Evolutionary conservation across 225 moss, liverwort and hornwort genomes (phyloP).

Genomic region (Bryum argenteum): DNA sequence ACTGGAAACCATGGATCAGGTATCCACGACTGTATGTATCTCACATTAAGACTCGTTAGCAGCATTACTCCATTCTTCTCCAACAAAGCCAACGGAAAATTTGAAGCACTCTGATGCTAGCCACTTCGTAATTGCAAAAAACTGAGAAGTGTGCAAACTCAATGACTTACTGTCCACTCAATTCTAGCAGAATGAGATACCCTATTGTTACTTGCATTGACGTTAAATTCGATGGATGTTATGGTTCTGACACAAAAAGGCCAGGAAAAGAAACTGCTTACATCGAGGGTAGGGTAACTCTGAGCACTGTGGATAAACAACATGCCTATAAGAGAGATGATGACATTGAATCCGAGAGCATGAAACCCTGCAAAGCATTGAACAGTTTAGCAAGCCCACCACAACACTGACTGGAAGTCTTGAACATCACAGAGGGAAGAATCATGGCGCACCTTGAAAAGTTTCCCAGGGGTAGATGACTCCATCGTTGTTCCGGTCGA

Average conservation of each 20-base stretch:
- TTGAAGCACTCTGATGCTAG: background rate
- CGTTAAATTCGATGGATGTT: too few relatives aligned
- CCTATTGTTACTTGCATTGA: too few relatives aligned
- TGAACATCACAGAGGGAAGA: background rate
- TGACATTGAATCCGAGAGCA: slow-evolving; percentile 57
- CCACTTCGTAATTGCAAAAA: background rate
- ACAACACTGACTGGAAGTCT: background rate
- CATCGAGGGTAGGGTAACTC: slow-evolving; percentile 65
- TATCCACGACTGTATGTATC: slow-evolving; percentile 58
- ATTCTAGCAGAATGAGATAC: too few relatives aligned
- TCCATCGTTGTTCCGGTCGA: slow-evolving; percentile 71
- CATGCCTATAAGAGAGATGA: slow-evolving; percentile 35
- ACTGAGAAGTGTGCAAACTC: too few relatives aligned
- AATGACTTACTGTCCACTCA: too few relatives aligned
- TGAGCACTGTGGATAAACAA: slow-evolving; percentile 46
- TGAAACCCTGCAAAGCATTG: slow-evolving; percentile 53
- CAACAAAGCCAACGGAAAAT: background rate
- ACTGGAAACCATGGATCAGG: slow-evolving; percentile 59
- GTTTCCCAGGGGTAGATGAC: slow-evolving; percentile 81
- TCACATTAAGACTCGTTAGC: slow-evolving; percentile 1
- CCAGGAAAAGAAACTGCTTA: slow-evolving; percentile 34
- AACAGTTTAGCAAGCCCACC: slow-evolving; percentile 5
- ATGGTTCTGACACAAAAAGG: background rate
- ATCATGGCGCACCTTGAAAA: slow-evolving; percentile 40
- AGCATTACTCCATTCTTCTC: background rate